A percentile compares a stretch with the other conserved stretches of the same genome.
These are phyloP conservation scores for Fusarium sp. DNA, from an alignment of 2,329 filamentous ascomycete genomes.

Conservation along the genomic window DNA sequence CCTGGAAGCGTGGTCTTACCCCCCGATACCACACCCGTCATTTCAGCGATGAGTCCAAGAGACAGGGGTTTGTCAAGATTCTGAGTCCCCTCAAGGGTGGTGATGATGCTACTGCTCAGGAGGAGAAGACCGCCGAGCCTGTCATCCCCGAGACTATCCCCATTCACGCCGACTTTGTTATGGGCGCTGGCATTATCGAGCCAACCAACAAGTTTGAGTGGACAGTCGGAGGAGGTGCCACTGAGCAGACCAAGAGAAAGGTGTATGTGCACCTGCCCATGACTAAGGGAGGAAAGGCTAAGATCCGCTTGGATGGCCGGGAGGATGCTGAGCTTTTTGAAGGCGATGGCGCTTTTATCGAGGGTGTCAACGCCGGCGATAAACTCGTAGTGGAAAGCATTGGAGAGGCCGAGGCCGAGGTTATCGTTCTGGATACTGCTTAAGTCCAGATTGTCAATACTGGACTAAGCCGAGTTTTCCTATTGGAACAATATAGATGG, in stretches of 20 bases:
- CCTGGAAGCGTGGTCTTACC: conserved; percentile 77
- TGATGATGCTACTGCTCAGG: conserved; percentile 67
- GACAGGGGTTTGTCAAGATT: conserved; percentile 76
- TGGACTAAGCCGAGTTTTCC: background rate
- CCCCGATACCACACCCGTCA: conserved; percentile 82
- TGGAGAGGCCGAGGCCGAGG: conserved; percentile 75
- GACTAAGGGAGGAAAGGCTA: conserved; percentile 80
- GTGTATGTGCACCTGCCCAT: conserved; percentile 85
- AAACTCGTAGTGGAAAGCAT: conserved; percentile 74
- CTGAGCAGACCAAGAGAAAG: conserved; percentile 70
- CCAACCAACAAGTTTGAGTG: conserved; percentile 76
- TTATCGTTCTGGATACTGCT: conserved; percentile 74
- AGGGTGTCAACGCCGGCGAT: conserved; percentile 72
- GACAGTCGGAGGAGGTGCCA: conserved; percentile 72
- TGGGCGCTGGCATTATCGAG: conserved; percentile 80
- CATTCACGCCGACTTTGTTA: conserved; percentile 85
- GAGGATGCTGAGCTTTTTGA: conserved; percentile 75
- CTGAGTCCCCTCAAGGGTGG: conserved; percentile 80
- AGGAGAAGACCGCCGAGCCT: conserved; percentile 74
- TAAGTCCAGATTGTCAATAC: conserved; percentile 48
- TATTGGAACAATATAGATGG: conserved; percentile 1
- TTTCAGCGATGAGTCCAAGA: conserved; percentile 80
- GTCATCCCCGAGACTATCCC: conserved; percentile 76
- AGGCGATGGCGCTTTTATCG: conserved; percentile 85
- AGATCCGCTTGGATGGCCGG: conserved; percentile 74